Conservation (phyloP, 345 rosid genomes). For the Salix suchowensis region DNA sequence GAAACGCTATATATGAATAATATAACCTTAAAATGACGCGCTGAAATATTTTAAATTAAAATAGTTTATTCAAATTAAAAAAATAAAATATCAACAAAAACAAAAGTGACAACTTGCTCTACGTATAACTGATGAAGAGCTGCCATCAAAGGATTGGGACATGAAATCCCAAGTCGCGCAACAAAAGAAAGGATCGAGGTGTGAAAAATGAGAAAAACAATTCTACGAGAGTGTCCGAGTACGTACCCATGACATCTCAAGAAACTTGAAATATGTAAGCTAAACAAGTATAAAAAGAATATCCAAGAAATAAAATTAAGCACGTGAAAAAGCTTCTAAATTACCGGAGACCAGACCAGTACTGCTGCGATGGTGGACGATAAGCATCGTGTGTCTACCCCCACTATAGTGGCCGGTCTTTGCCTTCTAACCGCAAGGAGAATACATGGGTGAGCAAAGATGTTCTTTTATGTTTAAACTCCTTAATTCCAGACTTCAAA, state of each 20-base stretch:
- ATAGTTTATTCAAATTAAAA: no score
- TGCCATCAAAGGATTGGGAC: no score
- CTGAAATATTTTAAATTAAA: no score
- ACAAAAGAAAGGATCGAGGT: not conserved
- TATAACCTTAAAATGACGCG: no score
- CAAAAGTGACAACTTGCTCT: no score
- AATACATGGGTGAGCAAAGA: not conserved
- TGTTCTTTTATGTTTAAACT: not conserved
- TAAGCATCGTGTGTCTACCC: not conserved
- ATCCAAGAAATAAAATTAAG: not conserved
- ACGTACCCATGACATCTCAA: not conserved
- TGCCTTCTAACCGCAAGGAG: not conserved
- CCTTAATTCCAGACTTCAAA: not conserved
- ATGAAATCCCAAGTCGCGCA: no score
- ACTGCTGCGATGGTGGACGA: not conserved
- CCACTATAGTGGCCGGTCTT: not conserved
- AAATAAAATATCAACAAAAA: no score
- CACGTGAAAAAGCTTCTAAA: not conserved
- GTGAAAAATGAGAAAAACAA: not conserved
- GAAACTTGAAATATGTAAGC: not conserved
- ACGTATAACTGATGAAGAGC: no score
- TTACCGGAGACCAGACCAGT: not conserved
- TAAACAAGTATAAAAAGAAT: not conserved
- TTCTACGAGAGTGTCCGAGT: not conserved
- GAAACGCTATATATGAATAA: no score